These are phyloP conservation scores for Leishmania arabica DNA, from an alignment of 208 protist genomes.

Conservation along the genomic window DNA sequence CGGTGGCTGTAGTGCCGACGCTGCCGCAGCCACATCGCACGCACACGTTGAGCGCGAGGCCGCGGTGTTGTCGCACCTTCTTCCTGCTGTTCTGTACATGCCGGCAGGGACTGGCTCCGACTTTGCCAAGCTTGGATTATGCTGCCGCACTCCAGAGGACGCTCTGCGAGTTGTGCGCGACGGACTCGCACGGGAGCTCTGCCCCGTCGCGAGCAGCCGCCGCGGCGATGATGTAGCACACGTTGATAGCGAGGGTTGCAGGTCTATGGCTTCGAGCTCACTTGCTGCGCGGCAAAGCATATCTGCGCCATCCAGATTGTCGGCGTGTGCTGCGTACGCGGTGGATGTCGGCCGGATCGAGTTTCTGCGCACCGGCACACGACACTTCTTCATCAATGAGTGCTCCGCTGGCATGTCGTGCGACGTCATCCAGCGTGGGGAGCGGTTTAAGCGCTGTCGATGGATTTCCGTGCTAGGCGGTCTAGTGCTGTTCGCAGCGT, in stretches of 20 bases:
- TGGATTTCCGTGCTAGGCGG: conserved; percentile 51
- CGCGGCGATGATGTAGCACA: neutral
- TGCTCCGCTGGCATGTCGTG: conserved; percentile 82
- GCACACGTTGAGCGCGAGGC: conserved; percentile 47
- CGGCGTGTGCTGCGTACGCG: conserved; percentile 24
- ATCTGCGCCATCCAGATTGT: neutral
- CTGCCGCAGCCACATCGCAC: conserved; percentile 25
- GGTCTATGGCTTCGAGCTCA: neutral
- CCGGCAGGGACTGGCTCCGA: conserved; percentile 72
- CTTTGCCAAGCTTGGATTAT: conserved; percentile 73
- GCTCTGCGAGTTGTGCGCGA: conserved; percentile 40
- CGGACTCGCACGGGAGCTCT: conserved; percentile 8
- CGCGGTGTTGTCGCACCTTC: conserved; percentile 55
- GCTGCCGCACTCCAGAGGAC: conserved; percentile 45
- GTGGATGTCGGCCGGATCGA: conserved; percentile 75
- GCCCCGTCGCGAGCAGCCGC: neutral
- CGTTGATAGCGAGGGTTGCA: neutral
- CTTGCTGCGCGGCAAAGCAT: neutral
- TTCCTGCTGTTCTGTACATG: conserved; percentile 69
- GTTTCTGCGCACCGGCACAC: conserved; percentile 60
- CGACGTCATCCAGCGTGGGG: conserved; percentile 71
- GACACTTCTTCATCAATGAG: conserved; percentile 84
- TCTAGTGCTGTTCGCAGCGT: conserved; percentile 53
- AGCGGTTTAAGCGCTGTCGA: conserved; percentile 45
- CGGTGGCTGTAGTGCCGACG: neutral